phyloP scores from a whole-genome alignment of 805 yeast species.

The Lipomyces sp. region DNA sequence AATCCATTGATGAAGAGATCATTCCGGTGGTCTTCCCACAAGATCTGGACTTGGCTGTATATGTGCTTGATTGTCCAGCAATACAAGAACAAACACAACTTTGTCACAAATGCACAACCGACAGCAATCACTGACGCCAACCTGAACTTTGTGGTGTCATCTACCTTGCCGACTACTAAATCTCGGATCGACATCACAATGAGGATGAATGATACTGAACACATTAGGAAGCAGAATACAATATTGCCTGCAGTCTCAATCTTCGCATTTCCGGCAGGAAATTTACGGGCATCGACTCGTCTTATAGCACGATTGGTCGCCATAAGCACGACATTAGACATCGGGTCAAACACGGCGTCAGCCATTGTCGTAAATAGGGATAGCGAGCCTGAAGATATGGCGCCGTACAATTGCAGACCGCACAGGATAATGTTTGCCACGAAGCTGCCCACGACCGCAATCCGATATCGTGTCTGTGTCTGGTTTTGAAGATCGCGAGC shows the following conservation, averaged over 20 bases:
- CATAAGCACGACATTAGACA: constrained; percentile 22
- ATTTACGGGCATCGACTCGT: constrained; percentile 18
- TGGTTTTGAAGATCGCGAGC: constrained; percentile 5
- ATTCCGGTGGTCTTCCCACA: constrained; percentile 32
- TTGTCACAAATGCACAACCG: constrained; percentile 22
- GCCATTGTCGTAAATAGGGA: constrained; percentile 32
- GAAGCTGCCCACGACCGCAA: constrained; percentile 27
- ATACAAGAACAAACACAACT: constrained; percentile 22
- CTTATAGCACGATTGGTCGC: constrained; percentile 21
- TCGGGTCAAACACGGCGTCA: constrained; percentile 27
- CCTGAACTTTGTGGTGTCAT: constrained; percentile 9
- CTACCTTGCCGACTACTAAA: constrained; percentile 2
- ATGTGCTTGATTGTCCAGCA: constrained; percentile 21
- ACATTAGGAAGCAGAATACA: constrained; percentile 25
- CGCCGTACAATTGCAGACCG: constrained; percentile 27
- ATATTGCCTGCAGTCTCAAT: constrained; percentile 32
- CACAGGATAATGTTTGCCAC: constrained; percentile 24
- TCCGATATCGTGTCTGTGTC: constrained; percentile 11
- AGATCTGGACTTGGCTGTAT: constrained; percentile 23
- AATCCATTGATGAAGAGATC: constrained; percentile 29
- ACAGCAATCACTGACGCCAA: constrained; percentile 25
- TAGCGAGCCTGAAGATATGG: constrained; percentile 29
- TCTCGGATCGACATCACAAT: constrained; percentile 26
- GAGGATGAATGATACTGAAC: constrained; percentile 26
- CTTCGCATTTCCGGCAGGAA: constrained; percentile 27